phyloP scores from a whole-genome alignment of 2,329 filamentous ascomycete species.

The Fusarium chlamydosporum region DNA sequence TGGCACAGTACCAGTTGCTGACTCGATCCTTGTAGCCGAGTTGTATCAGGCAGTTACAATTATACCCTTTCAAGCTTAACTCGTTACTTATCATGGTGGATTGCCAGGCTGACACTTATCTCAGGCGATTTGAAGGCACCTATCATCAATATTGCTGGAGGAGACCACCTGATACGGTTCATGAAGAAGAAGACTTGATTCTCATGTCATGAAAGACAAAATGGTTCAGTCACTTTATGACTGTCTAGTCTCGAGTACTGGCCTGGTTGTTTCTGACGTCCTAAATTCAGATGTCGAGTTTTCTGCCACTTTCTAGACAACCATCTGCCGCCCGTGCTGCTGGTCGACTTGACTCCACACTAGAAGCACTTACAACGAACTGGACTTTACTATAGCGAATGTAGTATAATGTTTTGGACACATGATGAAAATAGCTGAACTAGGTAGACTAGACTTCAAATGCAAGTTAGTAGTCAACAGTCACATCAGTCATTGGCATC shows the following conservation, averaged over 20 bases:
- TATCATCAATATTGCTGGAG: background rate
- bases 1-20: constrained; percentile 13
- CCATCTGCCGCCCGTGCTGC: background rate
- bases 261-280: background rate
- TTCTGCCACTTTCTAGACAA: background rate
- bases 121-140: background rate
- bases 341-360: background rate
- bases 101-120: constrained; percentile 3
- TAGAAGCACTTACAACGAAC: background rate
- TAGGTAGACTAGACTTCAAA: background rate
- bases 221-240: background rate
- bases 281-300: background rate
- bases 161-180: background rate
- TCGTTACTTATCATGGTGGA: constrained; percentile 11
- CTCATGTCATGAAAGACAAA: background rate
- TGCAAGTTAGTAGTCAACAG: background rate
- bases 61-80: constrained; percentile 10
- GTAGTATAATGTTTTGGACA: background rate
- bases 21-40: constrained; percentile 37
- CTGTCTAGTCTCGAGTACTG: no score
- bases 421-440: background rate
- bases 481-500: background rate
- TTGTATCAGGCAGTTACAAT: constrained; percentile 34
- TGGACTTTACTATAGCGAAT: background rate
- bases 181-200: no score